Base-by-base conservation (phyloP, 306 rosid species). In the Luffa aegyptiaca region DNA sequence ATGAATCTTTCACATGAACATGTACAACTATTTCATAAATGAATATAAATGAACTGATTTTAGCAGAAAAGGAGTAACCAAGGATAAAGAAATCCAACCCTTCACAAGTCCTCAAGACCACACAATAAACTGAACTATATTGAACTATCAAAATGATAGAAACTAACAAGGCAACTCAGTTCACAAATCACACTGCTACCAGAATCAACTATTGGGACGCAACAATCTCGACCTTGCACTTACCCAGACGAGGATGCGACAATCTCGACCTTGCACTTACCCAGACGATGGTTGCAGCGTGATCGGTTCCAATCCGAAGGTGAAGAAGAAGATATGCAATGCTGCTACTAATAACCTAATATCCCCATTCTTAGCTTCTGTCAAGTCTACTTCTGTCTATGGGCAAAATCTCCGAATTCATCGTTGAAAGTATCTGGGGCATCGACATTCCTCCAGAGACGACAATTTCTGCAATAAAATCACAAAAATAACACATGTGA, bases 381-480 rank as follows among this genome's bases (percentile, higher is more conserved):
- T 77, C 75, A 51, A 83, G 84, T 80, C 91, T 86, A 81, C 79
- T 89, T 84, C 88, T 84, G 52, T 89, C 87, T 51, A 58, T 82
- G 42, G 92, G 85, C 84, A 61, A 59, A 69, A 81, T 68, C 59
- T 82, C 86, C 39, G 92, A 42, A 80, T 89, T 93, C 36, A 88
- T 12, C 0, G 96, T 93, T n/a, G 92, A 90, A 81, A 93, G 89
- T 57, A 89, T 81, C 80, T 93, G 97, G 10, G 97, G 97, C 97
- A 93, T 93, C 37, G 97, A 93, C 97, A 93, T 93, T 84, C 96
- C 97, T 69, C 96, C 94, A 6, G 97, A 93, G 52, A 93, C 96
- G 20, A 93, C 97, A 82, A 92, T 92, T 86, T 92, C 97, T 92
- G 97, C 90, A 88, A 46, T 55, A 3, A 46, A 26, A n/a, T 44